phyloP scores from a whole-genome alignment of 2,329 filamentous ascomycete species.

The Tolypocladium endophyticum region DNA sequence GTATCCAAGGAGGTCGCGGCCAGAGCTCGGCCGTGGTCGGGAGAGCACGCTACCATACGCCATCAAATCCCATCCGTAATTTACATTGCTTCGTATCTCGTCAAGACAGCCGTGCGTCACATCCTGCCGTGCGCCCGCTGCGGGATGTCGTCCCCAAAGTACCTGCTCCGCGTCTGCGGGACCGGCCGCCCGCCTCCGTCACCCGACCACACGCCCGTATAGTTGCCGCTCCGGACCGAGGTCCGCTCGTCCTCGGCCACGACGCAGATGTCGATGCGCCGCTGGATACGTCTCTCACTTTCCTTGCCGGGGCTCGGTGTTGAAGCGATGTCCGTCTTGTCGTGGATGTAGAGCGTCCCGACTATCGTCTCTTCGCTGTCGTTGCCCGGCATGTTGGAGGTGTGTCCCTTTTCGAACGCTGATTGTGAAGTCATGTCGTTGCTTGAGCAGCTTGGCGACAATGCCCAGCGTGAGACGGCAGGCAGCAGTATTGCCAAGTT shows the following conservation, averaged over 20 bases:
- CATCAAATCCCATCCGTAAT: neutral
- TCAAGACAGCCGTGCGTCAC: neutral
- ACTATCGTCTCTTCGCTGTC: conserved; percentile 4
- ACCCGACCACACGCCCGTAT: conserved; percentile 11
- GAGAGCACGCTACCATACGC: too few species aligned
- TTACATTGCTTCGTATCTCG: neutral
- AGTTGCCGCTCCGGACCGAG: conserved; percentile 8
- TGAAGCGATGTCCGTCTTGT: neutral
- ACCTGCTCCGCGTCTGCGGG: conserved; percentile 7
- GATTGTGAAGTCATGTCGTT: neutral
- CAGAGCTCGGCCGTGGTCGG: too few species aligned
- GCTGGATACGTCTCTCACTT: conserved; percentile 3
- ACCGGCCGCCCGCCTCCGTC: neutral
- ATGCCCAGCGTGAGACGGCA: neutral
- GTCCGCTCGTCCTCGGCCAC: conserved; percentile 2
- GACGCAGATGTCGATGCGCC: conserved; percentile 7
- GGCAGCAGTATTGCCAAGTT: neutral
- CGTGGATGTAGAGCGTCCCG: neutral
- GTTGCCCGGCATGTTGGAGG: conserved; percentile 1
- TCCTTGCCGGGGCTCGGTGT: neutral
- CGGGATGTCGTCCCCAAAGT: conserved; percentile 10
- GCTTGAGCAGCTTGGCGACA: neutral
- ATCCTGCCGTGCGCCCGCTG: conserved; percentile 2
- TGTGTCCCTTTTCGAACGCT: neutral
- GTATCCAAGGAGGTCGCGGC: too few species aligned